These are phyloP conservation scores for Candida silvicultrix DNA, from an alignment of 805 yeast genomes.

Conservation along the genomic window DNA sequence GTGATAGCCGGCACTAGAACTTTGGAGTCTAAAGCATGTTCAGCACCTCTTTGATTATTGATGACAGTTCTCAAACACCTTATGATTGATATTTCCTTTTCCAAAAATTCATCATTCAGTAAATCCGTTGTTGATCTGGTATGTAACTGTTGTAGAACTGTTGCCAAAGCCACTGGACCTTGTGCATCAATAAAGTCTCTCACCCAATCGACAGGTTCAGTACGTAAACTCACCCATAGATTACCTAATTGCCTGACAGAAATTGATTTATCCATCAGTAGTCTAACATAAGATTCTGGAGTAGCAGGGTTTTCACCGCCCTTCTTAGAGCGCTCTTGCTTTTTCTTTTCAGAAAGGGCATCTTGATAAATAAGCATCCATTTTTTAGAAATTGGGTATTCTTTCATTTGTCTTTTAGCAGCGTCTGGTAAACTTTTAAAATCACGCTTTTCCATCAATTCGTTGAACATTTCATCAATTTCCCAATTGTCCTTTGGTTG, in stretches of 20 bases:
- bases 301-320: conserved; percentile 24
- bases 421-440: conserved; percentile 61
- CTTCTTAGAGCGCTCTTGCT: conserved; percentile 32
- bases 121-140: conserved; percentile 21
- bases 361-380: conserved; percentile 92
- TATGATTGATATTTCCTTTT: conserved; percentile 68
- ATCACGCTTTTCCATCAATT: conserved; percentile 79
- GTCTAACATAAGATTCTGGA: conserved; percentile 74
- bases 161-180: conserved; percentile 75
- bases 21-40: conserved; percentile 40
- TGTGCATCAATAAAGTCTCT: conserved; percentile 67
- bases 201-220: conserved; percentile 86
- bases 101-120: conserved; percentile 40
- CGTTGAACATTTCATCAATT: conserved; percentile 69
- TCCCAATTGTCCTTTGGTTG: conserved; percentile 62
- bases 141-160: conserved; percentile 50
- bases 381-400: conserved; percentile 70
- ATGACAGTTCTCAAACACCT: conserved; percentile 72
- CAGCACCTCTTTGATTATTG: conserved; percentile 58
- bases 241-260: conserved; percentile 68
- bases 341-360: conserved; percentile 67
- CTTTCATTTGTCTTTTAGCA: conserved; percentile 72
- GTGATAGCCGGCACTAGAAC: conserved; percentile 54
- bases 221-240: conserved; percentile 85
- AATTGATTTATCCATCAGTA: conserved; percentile 63